Base-by-base conservation (phyloP, 1,139 yeast genomes). In the Debaryomycetaceae sp. region DNA sequence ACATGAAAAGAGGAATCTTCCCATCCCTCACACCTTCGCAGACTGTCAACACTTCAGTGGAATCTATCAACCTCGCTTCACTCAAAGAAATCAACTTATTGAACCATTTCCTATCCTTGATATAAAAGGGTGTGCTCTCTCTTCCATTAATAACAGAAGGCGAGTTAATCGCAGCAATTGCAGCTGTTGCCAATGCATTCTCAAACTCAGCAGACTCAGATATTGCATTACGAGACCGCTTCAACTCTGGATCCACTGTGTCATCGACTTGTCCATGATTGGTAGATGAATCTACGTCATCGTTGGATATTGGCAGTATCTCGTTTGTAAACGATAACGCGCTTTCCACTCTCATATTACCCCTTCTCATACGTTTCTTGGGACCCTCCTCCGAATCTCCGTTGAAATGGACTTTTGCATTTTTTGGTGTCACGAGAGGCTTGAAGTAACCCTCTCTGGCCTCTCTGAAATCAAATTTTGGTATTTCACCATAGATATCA, bases 71-170 rank as follows among this genome's bases (percentile, higher is more conserved):
- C 3, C 65, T 65, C 4, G 56, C 51, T 34, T 68, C 72, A 47
- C 65, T 63, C 36, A 69, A 54, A 5, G 58, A 52, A 22, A 70
- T 58, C 40, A 69, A 58, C 44, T 62, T 67, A 45, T 63, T 68
- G 50, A 69, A 69, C 75, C 76, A 70, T 42, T 67, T 65, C n/a
- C 74, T 57, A 45, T 70, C 75, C 42, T 68, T 69, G 24, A 68
- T 62, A 47, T 70, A 70, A 37, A 57, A 57, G 34, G 51, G 49
- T 11, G 57, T 52, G 5, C 58, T 48, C 14, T 58, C 60, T 17
- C 58, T 55, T 2, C 60, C 62, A 37, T 55, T 59, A 6, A 57
- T 53, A 3, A 65, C 68, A 1, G 63, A 52, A 0, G 71, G 69
- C 1, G 69, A 58, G 41, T 64, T 62, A n/a, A 66, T 63, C 1